phyloP scores from a whole-genome alignment of 306 rosid genomes.

The Erythrophleum fordii region DNA sequence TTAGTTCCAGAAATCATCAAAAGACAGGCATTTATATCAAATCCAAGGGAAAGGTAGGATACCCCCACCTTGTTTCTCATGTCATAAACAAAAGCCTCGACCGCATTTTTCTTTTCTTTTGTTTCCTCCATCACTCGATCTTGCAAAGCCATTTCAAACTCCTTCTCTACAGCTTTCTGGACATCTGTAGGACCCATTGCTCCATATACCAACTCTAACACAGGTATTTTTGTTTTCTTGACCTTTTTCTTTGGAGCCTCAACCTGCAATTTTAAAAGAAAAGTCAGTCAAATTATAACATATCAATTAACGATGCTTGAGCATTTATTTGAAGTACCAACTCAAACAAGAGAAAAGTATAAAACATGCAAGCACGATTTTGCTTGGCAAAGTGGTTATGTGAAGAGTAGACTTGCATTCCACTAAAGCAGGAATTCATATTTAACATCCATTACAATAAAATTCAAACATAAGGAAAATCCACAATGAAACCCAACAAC shows the following conservation, averaged over 20 bases:
- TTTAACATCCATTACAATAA: conserved; percentile 5
- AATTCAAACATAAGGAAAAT: neutral
- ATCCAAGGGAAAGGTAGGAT: neutral
- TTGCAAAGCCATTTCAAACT: conserved; percentile 97
- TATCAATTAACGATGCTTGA: neutral
- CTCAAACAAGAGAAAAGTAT: neutral
- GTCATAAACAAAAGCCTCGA: conserved; percentile 93
- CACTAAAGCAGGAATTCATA: neutral
- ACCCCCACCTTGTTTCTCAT: conserved; percentile 86
- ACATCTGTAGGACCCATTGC: conserved; percentile 64
- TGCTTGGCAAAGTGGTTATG: neutral
- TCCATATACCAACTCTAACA: conserved; percentile 77
- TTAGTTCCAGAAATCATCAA: conserved; percentile 19
- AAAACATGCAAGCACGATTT: neutral
- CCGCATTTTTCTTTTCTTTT: conserved; percentile 93
- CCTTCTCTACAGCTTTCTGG: conserved; percentile 87
- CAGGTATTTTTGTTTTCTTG: conserved; percentile 73
- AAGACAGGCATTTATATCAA: neutral
- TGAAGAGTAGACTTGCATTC: neutral
- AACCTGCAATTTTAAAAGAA: conserved; percentile 47
- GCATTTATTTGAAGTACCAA: neutral
- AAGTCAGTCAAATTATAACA: conserved; percentile 18
- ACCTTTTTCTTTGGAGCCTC: conserved; percentile 87
- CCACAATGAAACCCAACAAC: neutral
- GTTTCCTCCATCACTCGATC: conserved; percentile 98